Evolutionary conservation across 1,139 yeast species (phyloP), one percentile per base, ranked within the genome.

Genomic region (Lipomyces yarrowii): DNA sequence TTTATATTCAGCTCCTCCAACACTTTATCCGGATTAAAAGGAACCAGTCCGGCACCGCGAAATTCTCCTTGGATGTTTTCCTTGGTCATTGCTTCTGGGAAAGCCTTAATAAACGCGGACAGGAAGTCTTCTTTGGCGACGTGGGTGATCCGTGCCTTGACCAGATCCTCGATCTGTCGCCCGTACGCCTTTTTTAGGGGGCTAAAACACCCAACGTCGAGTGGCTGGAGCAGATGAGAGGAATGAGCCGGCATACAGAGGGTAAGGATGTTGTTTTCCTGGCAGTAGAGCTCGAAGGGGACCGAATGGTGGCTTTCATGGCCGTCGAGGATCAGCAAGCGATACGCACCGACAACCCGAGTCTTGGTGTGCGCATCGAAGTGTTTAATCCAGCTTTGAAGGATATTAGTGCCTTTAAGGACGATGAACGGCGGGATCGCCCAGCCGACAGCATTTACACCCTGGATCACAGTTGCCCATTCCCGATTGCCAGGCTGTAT

Each of bases 391-490:
- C 46, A 59, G 33, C 2, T 15, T 4, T 32, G 11, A 8, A 52
- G 18, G 57, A 52, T 51, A 35, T 52, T n/a, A 13, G 13, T 4
- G 18, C 54, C 61, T 1, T 32, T 35, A 23, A 59, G 48, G 11
- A 59, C 26, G 39, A 46, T 35, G 37, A 35, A 42, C 18, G 7
- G 60, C 18, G 55, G 60, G 23, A 46, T 42, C 11, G 55, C 54
- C 60, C 56, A 42, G 15, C 56, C 60, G 8, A 26, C 42, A 23
- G 60, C 6, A 54, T 53, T 60, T 39, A 60, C 62, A 4, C 59
- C 62, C 33, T 60, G 58, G 54, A 60, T 54, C 62, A 60, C 58
- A 13, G 57, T 55, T 30, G 21, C 57, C 57, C 57, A 55, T 33
- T 23, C 57, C 26, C 39, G 62, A 10, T 54, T 39, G 37, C 48